Evolutionary conservation across 441 rosid species (phyloP), one percentile per base, ranked within the genome.

Genomic region (Isatis lusitanica): DNA sequence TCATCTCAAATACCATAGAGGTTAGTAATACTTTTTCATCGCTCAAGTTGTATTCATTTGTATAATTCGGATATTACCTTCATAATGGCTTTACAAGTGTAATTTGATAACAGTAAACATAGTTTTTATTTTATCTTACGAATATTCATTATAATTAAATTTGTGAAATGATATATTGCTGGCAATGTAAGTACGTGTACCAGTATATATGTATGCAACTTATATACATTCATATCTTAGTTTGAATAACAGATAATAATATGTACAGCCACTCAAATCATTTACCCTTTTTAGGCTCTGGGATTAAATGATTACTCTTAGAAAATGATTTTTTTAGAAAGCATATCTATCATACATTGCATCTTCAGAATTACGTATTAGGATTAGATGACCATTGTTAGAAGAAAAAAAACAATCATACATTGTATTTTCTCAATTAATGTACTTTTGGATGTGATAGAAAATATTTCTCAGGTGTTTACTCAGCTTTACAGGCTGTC

Each of bases 211-310:
- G 68, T 38, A 24, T 24, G 26, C 13, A 60, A 17, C 8, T 24
- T 47, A 70, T 7, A 48, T 7, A 38, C 2, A 48, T 47, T 48
- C 18, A 60, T 26, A 60, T 12, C 57, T 10, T 7, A 33, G 2
- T 12, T 48, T 21, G 66, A 73, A 24, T 46, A 31, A 59, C 55
- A 67, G 18, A 69, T 59, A 40, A 69, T 59, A 40, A 74, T 73
- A 56, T 52, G 30, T 28, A 36, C 15, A 65, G 17, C 26, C 43
- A 55, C 5, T 40, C 46, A 66, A 21, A 42, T 66, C 15, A 24
- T 12, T 9, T 65, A 46, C 67, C 64, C 1, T 28, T 38, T 26
- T 15, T 51, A 24, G 7, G 15, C 18, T 52, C 9, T 26, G 39
- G 52, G 38, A 67, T 66, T n/a, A 9, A 38, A 52, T 53, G 5